Evolutionary conservation across 2,329 filamentous ascomycete species (phyloP).

Genomic region (Plectosphaerella sp.): DNA sequence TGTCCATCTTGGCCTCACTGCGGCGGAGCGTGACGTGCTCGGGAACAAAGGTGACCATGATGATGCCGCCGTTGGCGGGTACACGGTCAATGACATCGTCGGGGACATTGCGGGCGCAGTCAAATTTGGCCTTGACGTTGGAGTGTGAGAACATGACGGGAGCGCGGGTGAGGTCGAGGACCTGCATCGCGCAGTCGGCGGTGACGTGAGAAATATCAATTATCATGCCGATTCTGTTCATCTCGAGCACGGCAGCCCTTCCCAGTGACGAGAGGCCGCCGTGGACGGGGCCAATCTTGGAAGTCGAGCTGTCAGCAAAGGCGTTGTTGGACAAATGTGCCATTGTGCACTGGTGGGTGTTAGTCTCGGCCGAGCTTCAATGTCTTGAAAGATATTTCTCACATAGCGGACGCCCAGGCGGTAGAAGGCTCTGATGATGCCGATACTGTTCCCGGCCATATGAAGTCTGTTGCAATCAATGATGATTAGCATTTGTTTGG

Average conservation of each 20-base stretch:
- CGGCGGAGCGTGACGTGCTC: slow-evolving; percentile 15
- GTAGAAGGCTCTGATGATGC: slow-evolving; percentile 25
- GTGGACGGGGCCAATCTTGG: slow-evolving; percentile 14
- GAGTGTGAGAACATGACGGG: slow-evolving; percentile 28
- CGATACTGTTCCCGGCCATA: slow-evolving; percentile 25
- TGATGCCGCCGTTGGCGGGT: slow-evolving; percentile 28
- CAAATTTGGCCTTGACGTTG: slow-evolving; percentile 15
- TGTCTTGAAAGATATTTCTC: neutral
- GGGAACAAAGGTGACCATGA: slow-evolving; percentile 33
- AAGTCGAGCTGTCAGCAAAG: slow-evolving; percentile 19
- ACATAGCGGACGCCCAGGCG: slow-evolving; percentile 28
- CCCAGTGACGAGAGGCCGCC: slow-evolving; percentile 22
- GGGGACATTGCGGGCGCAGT: slow-evolving; percentile 30
- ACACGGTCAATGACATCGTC: slow-evolving; percentile 30
- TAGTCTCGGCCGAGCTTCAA: too few species aligned
- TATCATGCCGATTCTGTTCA: slow-evolving; percentile 29
- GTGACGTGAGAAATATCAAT: slow-evolving; percentile 25
- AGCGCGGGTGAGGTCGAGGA: slow-evolving; percentile 17
- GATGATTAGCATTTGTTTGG: too few species aligned
- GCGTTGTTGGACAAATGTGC: slow-evolving; percentile 22
- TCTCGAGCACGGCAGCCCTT: slow-evolving; percentile 21
- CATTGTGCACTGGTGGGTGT: slow-evolving; percentile 14
- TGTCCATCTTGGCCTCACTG: slow-evolving; percentile 19
- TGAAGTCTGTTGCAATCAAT: slow-evolving; percentile 12
- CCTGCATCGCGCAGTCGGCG: slow-evolving; percentile 16